Evolutionary conservation across 2,329 filamentous ascomycete genomes (phyloP), one percentile per base, ranked within the genome.

Genomic region (Claviceps capensis): DNA sequence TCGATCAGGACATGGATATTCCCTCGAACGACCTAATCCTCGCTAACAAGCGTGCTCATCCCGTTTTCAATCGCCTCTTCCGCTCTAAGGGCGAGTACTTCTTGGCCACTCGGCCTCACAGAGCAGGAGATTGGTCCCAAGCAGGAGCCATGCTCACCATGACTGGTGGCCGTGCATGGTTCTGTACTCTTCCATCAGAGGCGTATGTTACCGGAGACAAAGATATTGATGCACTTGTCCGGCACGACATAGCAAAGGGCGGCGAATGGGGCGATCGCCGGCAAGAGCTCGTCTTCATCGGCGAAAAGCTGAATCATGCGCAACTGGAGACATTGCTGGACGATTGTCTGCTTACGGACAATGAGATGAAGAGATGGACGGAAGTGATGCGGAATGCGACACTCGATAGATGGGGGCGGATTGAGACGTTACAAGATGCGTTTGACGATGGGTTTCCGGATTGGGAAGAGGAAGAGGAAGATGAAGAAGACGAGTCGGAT

Each of bases 251-350:
- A 22, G 60, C 67, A 6, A 73, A 75, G 26, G 75, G 75, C 5
- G 78, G 77, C 0, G 72, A 78, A 53, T 87, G 82, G 81, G 83
- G 82, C 0, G 84, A 88, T 57, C 72, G 83, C 1, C 71, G 83
- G 2, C 83, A 88, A 61, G 84, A 88, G 62, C 62, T 88, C 6
- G 84, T 88, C 2, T 85, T 88, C 54, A 87, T 88, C 53, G 84
- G 84, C 0, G 82, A 86, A 63, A 72, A 73, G 5, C 69, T 88
- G 14, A 72, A 85, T 48, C 60, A 71, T 1, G 60, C 63, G 5
- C 72, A 68, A 0, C 67, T 88, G 16, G 75, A 72, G 23, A 65
- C 63, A 4, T 62, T 74, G 37, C 62, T 88, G 3, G 79, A 88
- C 58, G 65, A 62, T 2, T 86, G 83, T 58, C 62, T 87, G 23